phyloP scores from a whole-genome alignment of 495 filamentous ascomycete genomes.

The Lophium mytilinum region DNA sequence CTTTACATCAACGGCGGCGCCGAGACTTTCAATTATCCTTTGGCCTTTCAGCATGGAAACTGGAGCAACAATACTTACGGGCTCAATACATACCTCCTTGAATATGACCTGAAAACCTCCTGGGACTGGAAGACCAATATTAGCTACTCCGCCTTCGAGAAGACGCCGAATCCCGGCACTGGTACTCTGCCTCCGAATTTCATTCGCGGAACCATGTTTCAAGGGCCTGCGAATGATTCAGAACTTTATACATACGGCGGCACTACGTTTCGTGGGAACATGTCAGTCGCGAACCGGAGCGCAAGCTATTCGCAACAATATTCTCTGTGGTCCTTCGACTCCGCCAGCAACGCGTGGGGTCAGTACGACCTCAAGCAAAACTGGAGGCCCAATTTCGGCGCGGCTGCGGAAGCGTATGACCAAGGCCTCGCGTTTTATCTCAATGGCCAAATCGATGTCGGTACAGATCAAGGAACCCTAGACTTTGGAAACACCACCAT shows the following conservation, averaged over 20 bases:
- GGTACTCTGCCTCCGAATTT: slow-evolving; percentile 28
- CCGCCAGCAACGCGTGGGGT: slow-evolving; percentile 34
- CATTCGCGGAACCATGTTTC: slow-evolving; percentile 33
- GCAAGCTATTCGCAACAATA: slow-evolving; percentile 2
- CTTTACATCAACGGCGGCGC: slow-evolving; percentile 37
- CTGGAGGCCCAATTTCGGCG: slow-evolving; percentile 33
- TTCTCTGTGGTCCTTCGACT: slow-evolving; percentile 22
- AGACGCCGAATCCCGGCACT: slow-evolving; percentile 13
- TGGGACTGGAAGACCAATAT: slow-evolving; percentile 43
- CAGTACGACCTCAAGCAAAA: slow-evolving; percentile 33
- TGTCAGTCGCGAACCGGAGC: not conserved
- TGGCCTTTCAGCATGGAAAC: not conserved
- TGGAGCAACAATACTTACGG: slow-evolving; percentile 2
- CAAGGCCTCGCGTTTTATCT: slow-evolving; percentile 37
- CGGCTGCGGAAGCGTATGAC: slow-evolving; percentile 33
- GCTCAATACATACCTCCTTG: slow-evolving; percentile 32
- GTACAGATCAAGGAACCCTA: slow-evolving; percentile 21
- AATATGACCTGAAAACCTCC: slow-evolving; percentile 32
- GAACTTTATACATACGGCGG: slow-evolving; percentile 17
- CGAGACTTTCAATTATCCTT: slow-evolving; percentile 26
- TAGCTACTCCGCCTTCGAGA: slow-evolving; percentile 29
- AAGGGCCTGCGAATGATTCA: slow-evolving; percentile 21
- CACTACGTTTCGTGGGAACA: slow-evolving; percentile 8
- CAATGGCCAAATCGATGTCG: slow-evolving; percentile 36
- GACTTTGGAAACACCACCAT: slow-evolving; percentile 11